Evolutionary conservation across 176 grass and related monocot species (phyloP).

Genomic region (Carex scoparia): DNA sequence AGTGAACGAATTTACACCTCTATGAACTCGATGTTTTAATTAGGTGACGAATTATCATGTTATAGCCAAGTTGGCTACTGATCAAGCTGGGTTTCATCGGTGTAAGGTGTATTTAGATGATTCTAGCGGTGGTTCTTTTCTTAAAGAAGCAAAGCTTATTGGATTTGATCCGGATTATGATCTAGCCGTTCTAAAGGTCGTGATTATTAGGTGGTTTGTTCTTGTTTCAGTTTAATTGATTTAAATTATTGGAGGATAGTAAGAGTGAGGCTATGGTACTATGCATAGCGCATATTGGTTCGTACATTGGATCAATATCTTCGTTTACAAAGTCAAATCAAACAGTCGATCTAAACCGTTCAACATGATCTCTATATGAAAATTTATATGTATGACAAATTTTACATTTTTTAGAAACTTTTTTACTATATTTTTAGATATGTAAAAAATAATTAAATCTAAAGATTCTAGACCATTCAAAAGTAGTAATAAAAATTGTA

Average conservation of each 20-base stretch:
- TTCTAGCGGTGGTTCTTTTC: constrained; percentile 51
- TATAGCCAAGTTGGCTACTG: constrained; percentile 63
- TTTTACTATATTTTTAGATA: no score
- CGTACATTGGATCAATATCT: no score
- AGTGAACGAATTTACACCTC: neutral
- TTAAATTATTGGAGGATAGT: constrained; percentile 27
- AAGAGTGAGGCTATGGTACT: no score
- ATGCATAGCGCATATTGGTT: no score
- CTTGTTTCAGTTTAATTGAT: constrained; percentile 18
- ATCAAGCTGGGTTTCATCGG: constrained; percentile 41
- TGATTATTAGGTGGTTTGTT: constrained; percentile 25
- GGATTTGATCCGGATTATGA: constrained; percentile 69
- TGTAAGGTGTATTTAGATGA: constrained; percentile 80
- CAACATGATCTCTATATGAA: no score
- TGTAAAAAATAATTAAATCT: no score
- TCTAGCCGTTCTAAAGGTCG: constrained; percentile 78
- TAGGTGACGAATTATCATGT: constrained; percentile 97
- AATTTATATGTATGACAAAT: no score
- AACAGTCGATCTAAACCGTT: no score
- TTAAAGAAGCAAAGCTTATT: constrained; percentile 58
- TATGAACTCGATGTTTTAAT: neutral
- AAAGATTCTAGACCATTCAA: no score
- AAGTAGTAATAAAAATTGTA: no score
- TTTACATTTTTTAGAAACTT: no score
- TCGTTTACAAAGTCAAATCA: no score